Percentiles rank a stretch among this genome's conserved stretches.
Conservation (phyloP, 164 flowering plant genomes). For the Chimonanthus salicifolius region DNA sequence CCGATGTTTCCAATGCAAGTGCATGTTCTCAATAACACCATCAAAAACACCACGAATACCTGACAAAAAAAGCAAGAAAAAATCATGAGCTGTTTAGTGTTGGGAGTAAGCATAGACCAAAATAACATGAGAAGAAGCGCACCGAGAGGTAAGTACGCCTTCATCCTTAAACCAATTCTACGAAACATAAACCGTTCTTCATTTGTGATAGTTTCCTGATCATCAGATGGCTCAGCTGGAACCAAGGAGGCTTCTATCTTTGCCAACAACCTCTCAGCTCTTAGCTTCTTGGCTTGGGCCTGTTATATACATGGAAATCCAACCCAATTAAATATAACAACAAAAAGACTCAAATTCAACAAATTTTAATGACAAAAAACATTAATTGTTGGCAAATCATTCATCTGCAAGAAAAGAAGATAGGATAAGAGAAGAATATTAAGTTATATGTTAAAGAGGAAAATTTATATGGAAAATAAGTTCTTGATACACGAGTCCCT, state of each 20-base stretch:
- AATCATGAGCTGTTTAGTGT: neutral
- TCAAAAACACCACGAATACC: slow-evolving; percentile 98
- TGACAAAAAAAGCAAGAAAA: slow-evolving; percentile 17
- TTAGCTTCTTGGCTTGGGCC: slow-evolving; percentile 80
- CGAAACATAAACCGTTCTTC: slow-evolving; percentile 94
- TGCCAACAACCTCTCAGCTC: slow-evolving; percentile 72
- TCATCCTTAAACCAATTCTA: slow-evolving; percentile 90
- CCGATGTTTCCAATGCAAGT: slow-evolving; percentile 97
- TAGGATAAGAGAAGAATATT: no score
- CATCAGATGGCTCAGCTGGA: slow-evolving; percentile 80
- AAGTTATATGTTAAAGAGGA: no score
- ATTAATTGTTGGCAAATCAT: no score
- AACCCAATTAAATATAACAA: no score
- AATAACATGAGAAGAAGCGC: slow-evolving; percentile 12
- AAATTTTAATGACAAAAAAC: no score
- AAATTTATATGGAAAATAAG: no score
- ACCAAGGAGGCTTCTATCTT: slow-evolving; percentile 84
- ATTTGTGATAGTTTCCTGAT: slow-evolving; percentile 85
- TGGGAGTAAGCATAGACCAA: neutral
- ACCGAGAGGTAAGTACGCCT: slow-evolving; percentile 90
- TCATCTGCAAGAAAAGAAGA: no score
- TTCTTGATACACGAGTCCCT: no score
- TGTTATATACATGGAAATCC: slow-evolving; percentile 25
- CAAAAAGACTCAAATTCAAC: no score
- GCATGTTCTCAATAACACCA: slow-evolving; percentile 99